phyloP scores from a whole-genome alignment of 352 stramenopile species.

The Phytopythium ostracodes region DNA sequence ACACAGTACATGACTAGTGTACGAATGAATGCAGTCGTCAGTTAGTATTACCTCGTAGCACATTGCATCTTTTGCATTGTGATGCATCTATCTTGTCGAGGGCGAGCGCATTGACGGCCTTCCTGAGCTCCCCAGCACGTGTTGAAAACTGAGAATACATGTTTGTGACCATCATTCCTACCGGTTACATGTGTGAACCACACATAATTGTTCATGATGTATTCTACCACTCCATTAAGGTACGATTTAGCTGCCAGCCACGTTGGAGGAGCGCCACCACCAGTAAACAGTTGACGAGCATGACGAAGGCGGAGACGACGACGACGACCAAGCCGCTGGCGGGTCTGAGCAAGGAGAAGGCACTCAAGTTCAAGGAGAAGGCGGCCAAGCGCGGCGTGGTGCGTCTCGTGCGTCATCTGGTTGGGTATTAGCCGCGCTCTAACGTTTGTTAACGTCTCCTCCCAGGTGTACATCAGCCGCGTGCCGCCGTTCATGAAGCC shows the following conservation, averaged over 20 bases:
- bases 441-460: too few relatives aligned
- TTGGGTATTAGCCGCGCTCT: too few relatives aligned
- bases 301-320: slow-evolving; percentile 5
- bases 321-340: slow-evolving; percentile 18
- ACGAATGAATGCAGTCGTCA: too few relatives aligned
- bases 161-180: not conserved
- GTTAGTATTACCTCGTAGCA: too few relatives aligned
- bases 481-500: slow-evolving; percentile 97
- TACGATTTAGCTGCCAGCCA: not conserved
- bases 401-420: slow-evolving; percentile 5
- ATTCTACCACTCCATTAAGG: not conserved
- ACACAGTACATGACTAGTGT: not conserved
- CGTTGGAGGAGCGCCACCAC: not conserved
- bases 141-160: not conserved
- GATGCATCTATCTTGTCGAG: too few relatives aligned
- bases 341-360: slow-evolving; percentile 38
- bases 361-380: slow-evolving; percentile 51
- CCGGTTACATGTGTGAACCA: not conserved
- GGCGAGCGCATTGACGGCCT: too few relatives aligned
- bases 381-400: slow-evolving; percentile 46
- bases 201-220: not conserved
- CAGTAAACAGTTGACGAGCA: not conserved
- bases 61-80: too few relatives aligned
- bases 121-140: not conserved
- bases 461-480: slow-evolving; percentile 91